Base-by-base conservation (phyloP, 2,329 filamentous ascomycete species). In the Colletotrichum camelliae region DNA sequence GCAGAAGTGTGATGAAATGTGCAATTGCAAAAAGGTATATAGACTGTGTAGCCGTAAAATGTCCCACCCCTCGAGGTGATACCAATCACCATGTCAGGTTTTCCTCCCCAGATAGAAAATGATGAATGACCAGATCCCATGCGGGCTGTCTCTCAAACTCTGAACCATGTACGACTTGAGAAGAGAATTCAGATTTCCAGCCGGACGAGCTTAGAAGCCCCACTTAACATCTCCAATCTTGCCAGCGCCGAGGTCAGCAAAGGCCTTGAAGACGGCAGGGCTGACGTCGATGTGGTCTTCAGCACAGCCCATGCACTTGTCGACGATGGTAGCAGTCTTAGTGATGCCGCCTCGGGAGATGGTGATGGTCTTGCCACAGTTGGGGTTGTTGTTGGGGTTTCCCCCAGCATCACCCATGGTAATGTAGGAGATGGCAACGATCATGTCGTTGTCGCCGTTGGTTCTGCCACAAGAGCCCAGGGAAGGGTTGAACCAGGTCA, bases 251-350 rank as follows among this genome's bases (percentile, higher is more conserved):
- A 75, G 72, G 39, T 65, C 48, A 7, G 68, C 74, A 39, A 67
- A 37, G 3, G 8, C 27, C 10, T 24, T 60, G 43, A 78, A 78
- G 7, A 77, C 43, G 4, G 67, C 48, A 24, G 69, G 67, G 27
- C 64, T 75, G 35, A 75, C 75, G 16, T 77, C 77, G 2, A 78
- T 55, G 43, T 75, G 52, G 12, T 58, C 21, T 2, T 7, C 29
- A 2, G 10, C 60, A 27, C 77, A 78, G 2, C 71, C 65, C 65
- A 72, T 77, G 68, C 77, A 77, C 61, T 77, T 78, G 61, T 78
- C 77, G 3, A 61, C 48, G 4, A 78, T 67, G 2, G 31, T 75
- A 21, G 64, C 75, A 7, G 55, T 18, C 39, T 29, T 66, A 16
- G 60, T 29, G 13, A 55, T 60, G 35, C 75, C 77, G 6, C 64